Evolutionary conservation across 495 filamentous ascomycete genomes (phyloP), one percentile per base, ranked within the genome.

Genomic region (Xylaria curta): DNA sequence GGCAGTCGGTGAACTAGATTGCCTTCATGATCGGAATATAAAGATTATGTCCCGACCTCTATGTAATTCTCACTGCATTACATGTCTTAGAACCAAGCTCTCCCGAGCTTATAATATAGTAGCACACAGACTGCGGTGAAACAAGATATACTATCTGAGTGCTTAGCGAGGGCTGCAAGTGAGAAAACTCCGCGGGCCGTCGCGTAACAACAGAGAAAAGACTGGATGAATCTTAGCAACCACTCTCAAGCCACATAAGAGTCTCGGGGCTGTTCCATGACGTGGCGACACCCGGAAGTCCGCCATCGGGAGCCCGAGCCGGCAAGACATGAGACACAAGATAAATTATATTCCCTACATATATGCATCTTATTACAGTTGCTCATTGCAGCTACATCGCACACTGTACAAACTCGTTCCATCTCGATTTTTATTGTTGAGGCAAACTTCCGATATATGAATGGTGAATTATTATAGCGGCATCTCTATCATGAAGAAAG

Each of bases 241-340:
- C 62, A n/a, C 40, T 65, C 26, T 19, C 44, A 65, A 51, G 17
- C 21, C 46, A 51, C 15, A 38, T 2, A 38, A 38, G 33, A 9
- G 13, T 38, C 58, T 60, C 33, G 58, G 58, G 33, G 6, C 26
- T 51, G 46, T 66, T 42, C 21, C 40, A 64, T 49, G 62, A 47
- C 62, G 46, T 21, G 19, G 33, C 24, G 28, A 65, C 24, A 26
- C 12, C 62, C 40, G 62, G 46, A 66, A 66, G 63, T 66, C 63
- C 63, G 63, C 63, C 63, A 66, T 53, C 46, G 63, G 44, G 44
- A 66, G 24, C 38, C 63, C 63, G 63, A 66, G 46, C 44, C 19
- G 26, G 31, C 31, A 26, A 13, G n/a, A 15, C n/a, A 15, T 17
- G 15, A 40, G 53, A n/a, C 19, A 31, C 26, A 33, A 58, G 47